These are phyloP conservation scores for Actinomortierella wolfii DNA, from an alignment of 371 early-diverging fungal species.

Conservation along the genomic window DNA sequence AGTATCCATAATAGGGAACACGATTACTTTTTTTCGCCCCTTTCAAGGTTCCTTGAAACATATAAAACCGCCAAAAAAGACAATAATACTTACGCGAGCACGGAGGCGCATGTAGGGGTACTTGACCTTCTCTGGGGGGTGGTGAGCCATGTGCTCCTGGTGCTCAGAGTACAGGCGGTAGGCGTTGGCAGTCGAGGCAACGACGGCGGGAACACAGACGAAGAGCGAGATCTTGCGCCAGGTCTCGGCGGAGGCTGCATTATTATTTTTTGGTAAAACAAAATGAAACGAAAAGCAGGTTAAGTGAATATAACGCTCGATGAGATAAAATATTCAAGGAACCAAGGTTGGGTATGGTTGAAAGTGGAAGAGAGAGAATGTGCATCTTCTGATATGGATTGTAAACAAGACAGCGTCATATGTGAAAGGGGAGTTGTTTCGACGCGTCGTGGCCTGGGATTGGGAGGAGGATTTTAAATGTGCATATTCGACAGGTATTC, in stretches of 20 bases:
- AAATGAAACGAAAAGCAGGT: too few relatives aligned
- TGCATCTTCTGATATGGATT: too few relatives aligned
- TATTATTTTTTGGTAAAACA: too few relatives aligned
- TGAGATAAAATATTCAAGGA: too few relatives aligned
- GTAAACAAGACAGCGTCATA: too few relatives aligned
- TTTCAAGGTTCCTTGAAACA: background rate
- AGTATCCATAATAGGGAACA: background rate
- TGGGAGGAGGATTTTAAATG: background rate
- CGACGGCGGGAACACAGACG: slow-evolving; percentile 40
- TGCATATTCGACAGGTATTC: too few relatives aligned
- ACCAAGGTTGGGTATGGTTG: background rate
- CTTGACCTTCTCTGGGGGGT: slow-evolving; percentile 41
- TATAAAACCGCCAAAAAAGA: background rate
- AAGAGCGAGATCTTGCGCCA: slow-evolving; percentile 51
- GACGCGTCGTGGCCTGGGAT: background rate
- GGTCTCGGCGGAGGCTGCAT: slow-evolving; percentile 42
- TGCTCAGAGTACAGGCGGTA: slow-evolving; percentile 45
- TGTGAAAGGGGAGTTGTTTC: too few relatives aligned
- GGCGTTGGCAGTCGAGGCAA: slow-evolving; percentile 47
- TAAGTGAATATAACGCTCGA: too few relatives aligned
- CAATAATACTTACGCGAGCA: slow-evolving; percentile 19
- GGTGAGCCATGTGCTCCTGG: slow-evolving; percentile 44
- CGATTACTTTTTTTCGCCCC: background rate
- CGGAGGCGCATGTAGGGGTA: slow-evolving; percentile 48
- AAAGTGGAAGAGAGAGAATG: background rate